Percentiles rank a stretch among this genome's conserved stretches.
Evolutionary conservation across 1,284 basidiomycete genomes (phyloP).

Genomic region (Ceratobasidium sp.): DNA sequence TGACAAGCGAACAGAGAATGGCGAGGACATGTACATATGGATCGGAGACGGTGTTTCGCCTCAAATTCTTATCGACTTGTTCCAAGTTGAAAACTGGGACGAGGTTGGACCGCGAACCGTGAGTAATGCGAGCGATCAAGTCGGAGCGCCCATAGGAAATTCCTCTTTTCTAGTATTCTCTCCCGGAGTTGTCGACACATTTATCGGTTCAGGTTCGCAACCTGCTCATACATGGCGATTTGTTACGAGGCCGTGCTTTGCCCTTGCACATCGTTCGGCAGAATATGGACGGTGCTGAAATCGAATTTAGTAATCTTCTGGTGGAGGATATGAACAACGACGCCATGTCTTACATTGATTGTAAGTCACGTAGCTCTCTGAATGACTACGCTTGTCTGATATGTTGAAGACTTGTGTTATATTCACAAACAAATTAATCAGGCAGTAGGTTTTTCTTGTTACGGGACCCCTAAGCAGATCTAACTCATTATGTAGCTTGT

Average conservation of each 20-base stretch:
- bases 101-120: slow-evolving; percentile 82
- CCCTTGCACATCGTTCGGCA: slow-evolving; percentile 89
- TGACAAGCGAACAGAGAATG: slow-evolving; percentile 77
- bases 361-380: slow-evolving; percentile 65
- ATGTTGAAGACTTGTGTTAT: slow-evolving; percentile 64
- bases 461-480: too few species aligned
- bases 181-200: slow-evolving; percentile 81
- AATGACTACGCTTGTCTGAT: not conserved
- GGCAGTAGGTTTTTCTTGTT: slow-evolving; percentile 64
- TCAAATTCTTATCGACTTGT: slow-evolving; percentile 86
- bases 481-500: slow-evolving; percentile 8
- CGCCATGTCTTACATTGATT: slow-evolving; percentile 88
- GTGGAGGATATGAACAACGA: slow-evolving; percentile 98
- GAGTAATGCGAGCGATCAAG: slow-evolving; percentile 51
- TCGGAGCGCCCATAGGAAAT: slow-evolving; percentile 46
- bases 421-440: slow-evolving; percentile 71
- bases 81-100: slow-evolving; percentile 84
- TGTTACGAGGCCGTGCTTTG: slow-evolving; percentile 68
- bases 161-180: slow-evolving; percentile 65
- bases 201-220: slow-evolving; percentile 89
- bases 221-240: slow-evolving; percentile 79
- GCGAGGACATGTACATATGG: slow-evolving; percentile 92
- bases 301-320: slow-evolving; percentile 97
- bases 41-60: slow-evolving; percentile 86
- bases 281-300: slow-evolving; percentile 92